phyloP scores from a whole-genome alignment of 441 rosid species.

The Kokia cookei region DNA sequence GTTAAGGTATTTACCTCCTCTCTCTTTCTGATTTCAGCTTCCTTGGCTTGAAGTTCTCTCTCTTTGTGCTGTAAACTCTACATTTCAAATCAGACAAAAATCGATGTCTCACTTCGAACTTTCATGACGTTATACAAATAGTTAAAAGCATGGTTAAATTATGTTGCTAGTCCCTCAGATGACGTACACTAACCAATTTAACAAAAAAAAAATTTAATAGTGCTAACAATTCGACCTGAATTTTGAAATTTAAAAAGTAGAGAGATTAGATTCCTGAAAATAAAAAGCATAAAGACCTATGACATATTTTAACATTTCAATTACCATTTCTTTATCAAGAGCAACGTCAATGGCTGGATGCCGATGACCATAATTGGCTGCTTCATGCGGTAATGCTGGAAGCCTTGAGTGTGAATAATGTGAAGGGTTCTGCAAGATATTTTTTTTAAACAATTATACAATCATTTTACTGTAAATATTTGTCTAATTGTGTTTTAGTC shows the following conservation, averaged over 20 bases:
- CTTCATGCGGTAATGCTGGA: slow-evolving; percentile 75
- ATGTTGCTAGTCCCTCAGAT: too few relatives aligned
- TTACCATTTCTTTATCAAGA: slow-evolving; percentile 35
- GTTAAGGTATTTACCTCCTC: slow-evolving; percentile 47
- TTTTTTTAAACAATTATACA: neutral
- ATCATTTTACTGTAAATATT: neutral
- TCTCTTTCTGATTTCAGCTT: slow-evolving; percentile 60
- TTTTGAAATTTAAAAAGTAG: too few relatives aligned
- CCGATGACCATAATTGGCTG: slow-evolving; percentile 46
- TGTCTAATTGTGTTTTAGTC: neutral
- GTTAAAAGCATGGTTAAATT: too few relatives aligned
- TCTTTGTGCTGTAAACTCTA: slow-evolving; percentile 79
- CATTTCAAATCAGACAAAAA: slow-evolving; percentile 7
- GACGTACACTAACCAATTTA: too few relatives aligned
- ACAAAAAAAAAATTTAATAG: too few relatives aligned
- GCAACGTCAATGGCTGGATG: slow-evolving; percentile 68
- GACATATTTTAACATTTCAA: neutral
- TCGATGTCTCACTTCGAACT: neutral
- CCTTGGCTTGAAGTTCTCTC: slow-evolving; percentile 81
- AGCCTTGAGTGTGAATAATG: slow-evolving; percentile 48
- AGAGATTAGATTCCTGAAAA: too few relatives aligned
- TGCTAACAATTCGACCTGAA: too few relatives aligned
- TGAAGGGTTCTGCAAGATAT: neutral
- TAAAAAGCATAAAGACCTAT: too few relatives aligned
- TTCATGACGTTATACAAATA: too few relatives aligned